Evolutionary conservation across 805 yeast genomes (phyloP), one percentile per base, ranked within the genome.

Genomic region (Pichia gijzeniarum): DNA sequence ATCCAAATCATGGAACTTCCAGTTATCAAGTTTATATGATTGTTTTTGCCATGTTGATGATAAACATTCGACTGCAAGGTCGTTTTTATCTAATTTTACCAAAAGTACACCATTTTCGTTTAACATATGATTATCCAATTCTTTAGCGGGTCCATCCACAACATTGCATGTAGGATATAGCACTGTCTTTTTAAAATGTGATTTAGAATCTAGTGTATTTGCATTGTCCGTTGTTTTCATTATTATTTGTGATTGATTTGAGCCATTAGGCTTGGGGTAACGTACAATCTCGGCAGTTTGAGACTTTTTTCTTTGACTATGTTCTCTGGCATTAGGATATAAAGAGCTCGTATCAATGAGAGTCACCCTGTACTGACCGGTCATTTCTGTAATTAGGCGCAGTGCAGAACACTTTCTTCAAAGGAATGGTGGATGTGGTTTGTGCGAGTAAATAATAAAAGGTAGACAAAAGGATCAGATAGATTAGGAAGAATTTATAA

Each of bases 1-100:
- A 21, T 28, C 43, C 14, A 38, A 31, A 40, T 51, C 54, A 17
- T 44, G 39, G 28, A 51, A 51, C 10, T 35, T 18, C 49, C 53
- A 51, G 7, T 43, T 28, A 12, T 48, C 43, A 9, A 34, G 19
- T 21, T 35, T 35, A 4, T n/a, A 14, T 6, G 30, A 19, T 33
- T 27, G 35, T 4, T 36, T 36, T 28, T 51, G 54, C 54, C 54
- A 51, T 14, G 35, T 16, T 10, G 35, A 37, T 19, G 51, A 49
- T 14, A 48, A 21, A 20, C 51, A 49, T 6, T 37, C 45, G n/a
- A 39, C 20, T 16, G 17, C 37, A n/a, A 35, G 14, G n/a, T 31
- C 32, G 5, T 32, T 25, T 13, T 18, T 22, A 8, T 30, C 10
- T 2, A 39, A 10, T 18, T 39, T 35, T 12, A 39, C 18, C 5